Evolutionary conservation across 2,329 filamentous ascomycete genomes (phyloP), one percentile per base, ranked within the genome.

Genomic region (Sclerotinia sclerotiorum): DNA sequence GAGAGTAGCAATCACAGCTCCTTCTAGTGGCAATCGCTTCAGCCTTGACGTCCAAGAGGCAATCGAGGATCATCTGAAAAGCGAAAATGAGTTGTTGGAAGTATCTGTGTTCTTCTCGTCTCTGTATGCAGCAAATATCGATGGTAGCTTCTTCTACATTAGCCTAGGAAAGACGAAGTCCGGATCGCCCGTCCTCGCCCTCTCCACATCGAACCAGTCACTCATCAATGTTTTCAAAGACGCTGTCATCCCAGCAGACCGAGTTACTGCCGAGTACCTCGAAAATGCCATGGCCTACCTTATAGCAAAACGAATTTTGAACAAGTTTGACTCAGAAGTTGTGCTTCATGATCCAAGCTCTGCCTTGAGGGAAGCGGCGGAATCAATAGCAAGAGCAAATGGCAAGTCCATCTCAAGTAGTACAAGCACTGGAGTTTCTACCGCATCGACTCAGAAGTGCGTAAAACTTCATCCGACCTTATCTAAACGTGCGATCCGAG

Each of bases 401-500:
- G 62, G 24, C 5, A 65, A 65, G 49, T 55, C 35, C 51, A 24
- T 65, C 27, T 35, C 51, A n/a, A 42, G 19, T 5, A 54, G 24
- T 44, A 24, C 24, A 55, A 44, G 49, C n/a, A 55, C 32, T n/a
- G 15, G 15, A 15, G 35, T 8, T 15, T 39, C 32, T 29, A n/a
- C 49, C n/a, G 7, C 35, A 27, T 17, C 35, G 6, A 55, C 5
- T 17, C 49, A 65, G 11, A 7, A n/a, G 6, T 65, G 49, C 5
- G 32, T 55, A 3, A 55, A n/a, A 8, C 15, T 55, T 21, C 62
- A 65, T 19, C 62, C 52, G 19, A 58, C 51, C 19, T 49, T 67
- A 27, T 48, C 42, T 51, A 29, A 69, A 71, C 63, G 69, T 64
- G 61, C 35, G 65, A n/a, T 49, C 15, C 64, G n/a, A 60, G 64